Evolutionary conservation across 176 grass and related monocot species (phyloP), one percentile per base, ranked within the genome.

Genomic region (Pontederia paniculata): DNA sequence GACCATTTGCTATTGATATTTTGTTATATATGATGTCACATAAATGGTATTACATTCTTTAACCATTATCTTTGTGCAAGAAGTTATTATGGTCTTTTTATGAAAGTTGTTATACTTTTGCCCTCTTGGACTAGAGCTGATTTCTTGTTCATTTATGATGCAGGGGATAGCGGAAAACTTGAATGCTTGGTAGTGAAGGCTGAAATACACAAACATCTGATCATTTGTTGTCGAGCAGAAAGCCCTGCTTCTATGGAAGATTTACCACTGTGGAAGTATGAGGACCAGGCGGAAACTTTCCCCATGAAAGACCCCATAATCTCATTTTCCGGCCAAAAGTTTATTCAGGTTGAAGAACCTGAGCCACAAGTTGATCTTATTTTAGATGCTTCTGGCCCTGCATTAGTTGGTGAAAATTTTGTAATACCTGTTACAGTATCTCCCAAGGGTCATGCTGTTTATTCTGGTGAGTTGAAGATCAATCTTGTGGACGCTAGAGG

Each of bases 161-260:
- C 93, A 98, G 93, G 83, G 63, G 77, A 98, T 62, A 88, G 93
- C 62, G 93, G 86, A 81, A 98, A 98, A 63, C 75, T 98, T 52
- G 93, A 98, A 61, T 98, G 93, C 68, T 84, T 88, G 54, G 77
- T 62, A 1, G 83, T 98, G 22, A 84, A 70, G 56, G 93, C 58
- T 46, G 84, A 74, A 88, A 82, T 98, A 78, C 74, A 73, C 37
- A 82, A 88, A 70, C 72, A 48, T 59, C 74, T 98, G 61, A 80
- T 76, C 45, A 76, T 98, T 80, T 79, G 43, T 51, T 91, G 93
- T 76, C 86, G 73, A 43, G 80, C 80, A 51, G 93, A 82, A 82
- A 98, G 93, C 44, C 86, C 93, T 48, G 82, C 86, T 70, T 84
- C 86, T 62, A 91, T 90, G 86, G 93, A 88, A 78, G 93, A 84